A percentile compares a stretch with the other conserved stretches of the same genome.
phyloP scores from a whole-genome alignment of 768 basidiomycete species.

The Rhodotorula graminis region DNA sequence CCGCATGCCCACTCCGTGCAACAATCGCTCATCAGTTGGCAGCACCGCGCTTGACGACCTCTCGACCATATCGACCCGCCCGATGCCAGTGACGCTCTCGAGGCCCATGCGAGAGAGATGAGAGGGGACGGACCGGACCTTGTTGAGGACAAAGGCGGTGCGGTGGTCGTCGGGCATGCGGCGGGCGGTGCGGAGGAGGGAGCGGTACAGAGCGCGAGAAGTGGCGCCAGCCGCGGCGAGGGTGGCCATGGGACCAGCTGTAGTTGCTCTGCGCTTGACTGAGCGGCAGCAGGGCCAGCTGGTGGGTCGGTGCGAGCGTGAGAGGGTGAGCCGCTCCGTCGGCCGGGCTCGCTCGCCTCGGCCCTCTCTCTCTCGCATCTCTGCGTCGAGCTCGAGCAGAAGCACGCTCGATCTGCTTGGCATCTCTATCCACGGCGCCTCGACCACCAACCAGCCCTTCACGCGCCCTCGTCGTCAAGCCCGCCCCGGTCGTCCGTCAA shows the following conservation, averaged over 20 bases:
- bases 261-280: too few species aligned
- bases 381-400: too few species aligned
- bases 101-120: background rate
- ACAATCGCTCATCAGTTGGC: background rate
- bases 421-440: too few species aligned
- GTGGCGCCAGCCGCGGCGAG: background rate
- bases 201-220: slow-evolving; percentile 19
- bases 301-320: too few species aligned
- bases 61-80: background rate
- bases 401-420: too few species aligned
- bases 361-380: too few species aligned
- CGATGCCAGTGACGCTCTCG: too few species aligned
- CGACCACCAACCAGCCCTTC: too few species aligned
- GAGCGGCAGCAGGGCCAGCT: background rate
- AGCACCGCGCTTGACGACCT: background rate
- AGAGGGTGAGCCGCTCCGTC: too few species aligned
- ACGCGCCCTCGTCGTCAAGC: background rate
- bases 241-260: background rate
- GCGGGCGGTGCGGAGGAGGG: slow-evolving; percentile 18
- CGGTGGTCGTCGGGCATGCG: slow-evolving; percentile 36
- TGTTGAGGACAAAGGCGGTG: slow-evolving; percentile 24
- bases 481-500: background rate
- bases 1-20: too few species aligned
- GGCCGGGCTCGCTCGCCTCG: too few species aligned
- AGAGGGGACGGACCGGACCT: slow-evolving; percentile 6